Base-by-base conservation (phyloP, 2,329 filamentous ascomycete genomes). In the Chaetomium sp. region DNA sequence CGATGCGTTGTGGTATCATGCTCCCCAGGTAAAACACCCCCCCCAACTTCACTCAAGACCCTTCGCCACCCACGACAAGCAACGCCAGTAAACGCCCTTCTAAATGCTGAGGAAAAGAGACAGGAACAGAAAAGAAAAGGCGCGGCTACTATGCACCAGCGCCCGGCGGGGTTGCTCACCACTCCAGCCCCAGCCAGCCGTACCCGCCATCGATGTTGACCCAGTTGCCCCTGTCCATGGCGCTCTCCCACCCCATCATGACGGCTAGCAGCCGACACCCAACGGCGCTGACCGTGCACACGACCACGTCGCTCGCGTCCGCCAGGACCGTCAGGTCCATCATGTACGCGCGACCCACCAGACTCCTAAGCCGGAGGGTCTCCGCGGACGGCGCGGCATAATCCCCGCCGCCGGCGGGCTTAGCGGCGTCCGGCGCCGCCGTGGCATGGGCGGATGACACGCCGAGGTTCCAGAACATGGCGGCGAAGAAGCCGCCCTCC, bases 401-500 rank as follows among this genome's bases (percentile, higher is more conserved):
- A 45, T 10, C 9, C 74, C 72, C 19, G 73, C 66, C 1, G 71
- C 69, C 6, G 76, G 74, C 60, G 74, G 19, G 27, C 12, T 19
- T 51, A 13, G 27, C 33, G 68, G 7, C 70, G 72, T 2, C 71
- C 70, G 4, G n/a, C 2, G 45, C 45, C 8, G 45, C 45, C 8
- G 55, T 33, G 19, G 33, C 55, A 19, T 53, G 47, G 12, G 47
- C 55, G 7, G 62, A 38, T 31, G 62, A 42, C 16, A 53, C 53
- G 29, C 63, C 92, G 0, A 96, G 80, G 58, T 87, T 89, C 86
- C 90, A 93, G 77, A 96, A 96, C 77, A 95, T 88, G 71, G 87
- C 85, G 16, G 85, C 84, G 77, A 90, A 96, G 80, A 96, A 96
- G 1, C 92, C 92, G 21, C 92, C 92, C 75, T 96, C 92, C 92